These are phyloP conservation scores for Westerdykella aurantiaca DNA, from an alignment of 2,329 filamentous ascomycete genomes.

Conservation along the genomic window DNA sequence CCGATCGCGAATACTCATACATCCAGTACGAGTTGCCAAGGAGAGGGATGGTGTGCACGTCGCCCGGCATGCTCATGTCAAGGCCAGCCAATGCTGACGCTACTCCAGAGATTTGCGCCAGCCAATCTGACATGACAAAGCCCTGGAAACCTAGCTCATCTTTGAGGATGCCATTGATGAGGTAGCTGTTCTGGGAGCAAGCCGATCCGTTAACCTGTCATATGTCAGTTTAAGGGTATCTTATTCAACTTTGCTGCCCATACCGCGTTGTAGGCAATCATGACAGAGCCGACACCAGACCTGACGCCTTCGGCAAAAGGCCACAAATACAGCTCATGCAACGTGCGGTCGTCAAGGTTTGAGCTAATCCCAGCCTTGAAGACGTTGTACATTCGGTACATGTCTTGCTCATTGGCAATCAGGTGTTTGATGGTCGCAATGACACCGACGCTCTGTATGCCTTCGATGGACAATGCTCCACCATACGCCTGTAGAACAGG, in stretches of 20 bases:
- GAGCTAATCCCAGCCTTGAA: slow-evolving; percentile 34
- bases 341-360: slow-evolving; percentile 70
- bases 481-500: slow-evolving; percentile 68
- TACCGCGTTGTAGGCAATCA: slow-evolving; percentile 67
- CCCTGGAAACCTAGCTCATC: slow-evolving; percentile 84
- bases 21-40: slow-evolving; percentile 58
- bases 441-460: slow-evolving; percentile 66
- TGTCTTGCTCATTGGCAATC: slow-evolving; percentile 66
- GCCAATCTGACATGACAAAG: slow-evolving; percentile 85
- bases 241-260: slow-evolving; percentile 2
- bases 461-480: slow-evolving; percentile 69
- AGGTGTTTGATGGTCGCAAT: slow-evolving; percentile 67
- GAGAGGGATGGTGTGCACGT: slow-evolving; percentile 49
- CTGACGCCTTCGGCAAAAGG: slow-evolving; percentile 74
- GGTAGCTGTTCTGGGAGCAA: slow-evolving; percentile 67
- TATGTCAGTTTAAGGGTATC: slow-evolving; percentile 7
- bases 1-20: slow-evolving; percentile 64
- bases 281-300: slow-evolving; percentile 71
- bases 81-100: slow-evolving; percentile 72
- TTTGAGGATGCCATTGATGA: slow-evolving; percentile 78
- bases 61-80: slow-evolving; percentile 74
- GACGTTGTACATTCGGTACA: slow-evolving; percentile 43
- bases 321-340: slow-evolving; percentile 80
- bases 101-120: slow-evolving; percentile 77
- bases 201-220: slow-evolving; percentile 44